These are phyloP conservation scores for Salix exigua DNA, from an alignment of 345 rosid species.

Conservation along the genomic window DNA sequence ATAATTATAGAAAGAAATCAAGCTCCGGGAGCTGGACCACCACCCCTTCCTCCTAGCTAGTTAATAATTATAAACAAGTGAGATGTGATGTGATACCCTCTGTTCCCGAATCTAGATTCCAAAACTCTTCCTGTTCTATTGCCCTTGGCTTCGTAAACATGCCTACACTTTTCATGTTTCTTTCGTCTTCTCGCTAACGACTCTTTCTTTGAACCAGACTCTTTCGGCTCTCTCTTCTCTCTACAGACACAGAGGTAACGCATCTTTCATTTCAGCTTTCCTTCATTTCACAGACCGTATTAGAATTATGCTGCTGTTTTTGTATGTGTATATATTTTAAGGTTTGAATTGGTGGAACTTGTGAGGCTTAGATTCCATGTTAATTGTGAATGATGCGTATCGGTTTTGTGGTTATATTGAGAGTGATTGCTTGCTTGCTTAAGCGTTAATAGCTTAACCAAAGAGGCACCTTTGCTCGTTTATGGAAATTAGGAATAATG, in stretches of 20 bases:
- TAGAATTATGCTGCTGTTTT: neutral
- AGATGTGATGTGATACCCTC: neutral
- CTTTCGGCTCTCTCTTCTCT: neutral
- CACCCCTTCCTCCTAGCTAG: no score
- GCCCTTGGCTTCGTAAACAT: neutral
- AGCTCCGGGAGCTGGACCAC: no score
- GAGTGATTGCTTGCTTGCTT: neutral
- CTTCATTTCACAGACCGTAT: neutral
- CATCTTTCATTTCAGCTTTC: neutral
- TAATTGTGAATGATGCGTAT: neutral
- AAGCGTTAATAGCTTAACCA: neutral
- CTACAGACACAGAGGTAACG: conserved; percentile 5
- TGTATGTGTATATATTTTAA: no score
- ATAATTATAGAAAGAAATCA: no score
- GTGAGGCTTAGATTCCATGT: neutral
- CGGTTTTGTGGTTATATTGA: neutral
- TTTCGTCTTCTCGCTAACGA: neutral
- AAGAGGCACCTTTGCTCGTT: neutral
- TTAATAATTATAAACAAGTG: neutral
- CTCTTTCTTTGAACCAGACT: neutral
- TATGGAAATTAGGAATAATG: neutral
- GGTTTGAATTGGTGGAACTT: neutral
- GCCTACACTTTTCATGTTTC: neutral
- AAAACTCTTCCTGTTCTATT: conserved; percentile 2
- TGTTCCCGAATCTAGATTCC: conserved; percentile 1